A percentile compares a stretch with the other conserved stretches of the same genome.
phyloP scores from a whole-genome alignment of 805 yeast species.

The Hagleromyces aurorensis region DNA sequence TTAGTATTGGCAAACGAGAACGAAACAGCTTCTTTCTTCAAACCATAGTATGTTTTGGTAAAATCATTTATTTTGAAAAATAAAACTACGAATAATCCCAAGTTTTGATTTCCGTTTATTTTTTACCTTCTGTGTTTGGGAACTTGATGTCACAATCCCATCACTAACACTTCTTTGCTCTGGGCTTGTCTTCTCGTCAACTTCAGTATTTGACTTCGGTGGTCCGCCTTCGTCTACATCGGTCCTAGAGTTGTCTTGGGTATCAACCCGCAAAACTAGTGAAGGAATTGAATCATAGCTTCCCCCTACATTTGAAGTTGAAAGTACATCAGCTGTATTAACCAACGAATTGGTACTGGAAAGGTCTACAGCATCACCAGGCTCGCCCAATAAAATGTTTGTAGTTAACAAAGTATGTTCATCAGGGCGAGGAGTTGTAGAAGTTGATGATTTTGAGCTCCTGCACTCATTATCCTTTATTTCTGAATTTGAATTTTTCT shows the following conservation, averaged over 20 bases:
- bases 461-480: constrained; percentile 1
- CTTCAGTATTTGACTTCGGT: constrained; percentile 1
- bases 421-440: no score
- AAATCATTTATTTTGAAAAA: constrained; percentile 13
- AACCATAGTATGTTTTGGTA: constrained; percentile 5
- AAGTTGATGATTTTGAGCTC: constrained; percentile 6
- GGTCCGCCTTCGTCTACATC: constrained; percentile 2
- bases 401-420: no score
- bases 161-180: constrained; percentile 23
- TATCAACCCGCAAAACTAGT: neutral
- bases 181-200: constrained; percentile 3
- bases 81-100: no score
- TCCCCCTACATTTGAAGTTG: neutral
- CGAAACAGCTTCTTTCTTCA: constrained; percentile 1
- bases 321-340: neutral
- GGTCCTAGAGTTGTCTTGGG: constrained; percentile 4
- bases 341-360: constrained; percentile 7
- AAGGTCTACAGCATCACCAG: constrained; percentile 29
- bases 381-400: constrained; percentile 27
- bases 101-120: constrained; percentile 17
- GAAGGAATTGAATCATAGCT: neutral
- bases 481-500: neutral
- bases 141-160: constrained; percentile 12
- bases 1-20: neutral
- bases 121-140: constrained; percentile 7